Evolutionary conservation across 2,329 filamentous ascomycete species (phyloP), one percentile per base, ranked within the genome.

Genomic region (Ceratocystis huliohia): DNA sequence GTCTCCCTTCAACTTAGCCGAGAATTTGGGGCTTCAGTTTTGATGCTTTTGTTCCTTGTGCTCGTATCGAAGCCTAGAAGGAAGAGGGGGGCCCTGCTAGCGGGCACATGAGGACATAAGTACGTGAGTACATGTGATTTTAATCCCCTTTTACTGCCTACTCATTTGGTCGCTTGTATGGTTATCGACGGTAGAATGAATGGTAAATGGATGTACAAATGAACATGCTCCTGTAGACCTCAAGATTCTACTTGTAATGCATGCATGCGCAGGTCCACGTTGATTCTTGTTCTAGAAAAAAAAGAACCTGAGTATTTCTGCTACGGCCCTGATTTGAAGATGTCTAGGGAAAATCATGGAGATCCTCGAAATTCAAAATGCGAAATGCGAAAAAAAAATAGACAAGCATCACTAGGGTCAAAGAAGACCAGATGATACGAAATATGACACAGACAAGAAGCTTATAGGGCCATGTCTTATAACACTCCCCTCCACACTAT

Each of bases 21-120:
- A 57, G 28, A 30, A 30, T 13, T 59, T 17, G 13, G 15, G 5
- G 17, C 17, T 30, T 20, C 33, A 33, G 13, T 59, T 37, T 33
- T 59, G 13, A 28, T 7, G 53, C 28, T 20, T 37, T n/a, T 59
- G 8, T n/a, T 59, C 56, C 5, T 59, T 37, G 56, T 10, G 28
- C 56, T 59, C 56, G 56, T 59, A 59, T 59, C 28, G 56, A 59
- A 59, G 56, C 28, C 17, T 59, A 7, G 56, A 37, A 37, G 56
- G 56, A 59, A 59, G 56, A 28, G 37, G 37, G 37, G 37, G 37
- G 37, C 37, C 37, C 13, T 15, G 37, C 13, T 41, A 41, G 37
- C 15, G 37, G 13, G 37, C 37, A 13, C 37, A 41, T 15, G 37
- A 10, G 33, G 1, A 13, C 33, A 3, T 7, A 6, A 33, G 30